Conservation (phyloP, 768 basidiomycete species). For the Neoboletus magnificus region DNA sequence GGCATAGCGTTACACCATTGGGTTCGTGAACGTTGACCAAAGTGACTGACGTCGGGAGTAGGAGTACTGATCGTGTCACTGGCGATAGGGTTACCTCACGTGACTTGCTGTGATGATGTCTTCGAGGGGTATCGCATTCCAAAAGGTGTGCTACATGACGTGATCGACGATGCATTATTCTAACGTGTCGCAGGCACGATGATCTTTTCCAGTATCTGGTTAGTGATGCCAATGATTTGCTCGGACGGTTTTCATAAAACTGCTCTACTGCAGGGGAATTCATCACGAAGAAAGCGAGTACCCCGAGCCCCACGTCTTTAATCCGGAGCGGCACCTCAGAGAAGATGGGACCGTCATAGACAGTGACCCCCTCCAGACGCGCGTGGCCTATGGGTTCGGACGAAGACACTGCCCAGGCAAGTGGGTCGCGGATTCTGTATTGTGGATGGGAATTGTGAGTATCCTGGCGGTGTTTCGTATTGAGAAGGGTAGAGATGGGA, state of each 20-base stretch:
- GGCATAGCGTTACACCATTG: slow-evolving; percentile 30
- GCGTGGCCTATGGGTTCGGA: slow-evolving; percentile 30
- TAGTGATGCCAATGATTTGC: not conserved
- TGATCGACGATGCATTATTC: not conserved
- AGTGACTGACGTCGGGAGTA: too few relatives aligned
- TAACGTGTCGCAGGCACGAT: slow-evolving; percentile 21
- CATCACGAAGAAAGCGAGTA: slow-evolving; percentile 32
- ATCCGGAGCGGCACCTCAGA: slow-evolving; percentile 25
- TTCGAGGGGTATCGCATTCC: slow-evolving; percentile 43
- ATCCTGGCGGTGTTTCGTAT: slow-evolving; percentile 26
- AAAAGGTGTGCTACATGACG: slow-evolving; percentile 25
- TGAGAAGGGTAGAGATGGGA: slow-evolving; percentile 20
- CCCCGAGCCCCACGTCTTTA: slow-evolving; percentile 22
- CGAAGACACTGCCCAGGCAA: slow-evolving; percentile 32
- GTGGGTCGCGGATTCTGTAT: slow-evolving; percentile 30
- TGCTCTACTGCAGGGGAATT: slow-evolving; percentile 21
- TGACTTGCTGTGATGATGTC: slow-evolving; percentile 37
- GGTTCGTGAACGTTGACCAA: slow-evolving; percentile 17
- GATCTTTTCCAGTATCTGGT: slow-evolving; percentile 31
- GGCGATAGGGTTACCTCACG: slow-evolving; percentile 26
- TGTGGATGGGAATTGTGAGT: slow-evolving; percentile 31
- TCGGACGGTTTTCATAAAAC: not conserved
- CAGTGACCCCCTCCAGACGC: slow-evolving; percentile 25
- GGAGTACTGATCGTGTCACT: slow-evolving; percentile 8
- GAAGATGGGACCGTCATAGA: slow-evolving; percentile 24